Evolutionary conservation across 306 rosid species (phyloP), one percentile per base, ranked within the genome.

Genomic region (Delonix regia): DNA sequence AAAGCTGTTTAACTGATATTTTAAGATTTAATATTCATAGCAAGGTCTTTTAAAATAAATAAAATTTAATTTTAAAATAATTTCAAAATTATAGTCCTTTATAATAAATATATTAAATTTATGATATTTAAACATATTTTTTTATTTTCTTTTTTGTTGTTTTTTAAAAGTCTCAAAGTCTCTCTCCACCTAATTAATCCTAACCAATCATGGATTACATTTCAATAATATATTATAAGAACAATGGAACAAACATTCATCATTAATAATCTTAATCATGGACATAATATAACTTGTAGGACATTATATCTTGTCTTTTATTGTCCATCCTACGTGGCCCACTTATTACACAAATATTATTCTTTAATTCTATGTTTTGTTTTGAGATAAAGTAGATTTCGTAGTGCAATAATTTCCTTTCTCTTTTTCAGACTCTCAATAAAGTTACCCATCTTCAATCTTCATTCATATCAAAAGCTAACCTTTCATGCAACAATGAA

Each of bases 291-390:
- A 5, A 0, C 18, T 0, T 15, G 33, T 30, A 30, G 2, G 33
- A 49, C 67, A 12, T n/a, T 3, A 12, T 21, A 30, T 21, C n/a
- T 45, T 69, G 61, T 81, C 36, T 25, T 72, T 61, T 51, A 30
- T 73, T 73, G 61, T 42, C 47, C 28, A 30, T 65, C 78, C 48
- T 16, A 63, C 39, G 73, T 80, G 78, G 41, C 21, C 74, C 83
- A 64, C 69, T 63, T 22, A 24, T 69, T 51, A 44, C 10, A 48
- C 9, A 52, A 66, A 11, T 44, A 44, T 28, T 42, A 1, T 74
- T 47, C 33, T 47, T 47, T 75, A 28, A 62, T 62, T 45, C 62
- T 6, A 3, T 45, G 6, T n/a, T 71, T 71, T 52, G 16, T 71
- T 13, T n/a, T n/a, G 7, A 48, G 11, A 27, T 45, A 36, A 18